Evolutionary conservation across 768 basidiomycete species (phyloP), one percentile per base, ranked within the genome.

Genomic region (Boletus bicolor): DNA sequence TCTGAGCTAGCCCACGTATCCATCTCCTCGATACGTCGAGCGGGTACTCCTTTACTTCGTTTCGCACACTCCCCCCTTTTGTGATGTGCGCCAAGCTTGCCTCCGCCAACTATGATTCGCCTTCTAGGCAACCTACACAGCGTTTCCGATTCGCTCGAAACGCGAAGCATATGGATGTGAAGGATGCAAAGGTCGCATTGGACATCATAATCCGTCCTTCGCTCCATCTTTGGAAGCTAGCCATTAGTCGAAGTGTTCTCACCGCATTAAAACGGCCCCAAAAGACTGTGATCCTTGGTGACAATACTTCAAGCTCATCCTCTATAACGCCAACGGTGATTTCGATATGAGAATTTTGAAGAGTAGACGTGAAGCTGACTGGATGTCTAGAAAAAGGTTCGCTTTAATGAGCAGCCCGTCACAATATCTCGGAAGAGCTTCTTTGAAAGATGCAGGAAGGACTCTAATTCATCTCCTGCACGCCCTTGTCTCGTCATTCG

Each of bases 401-500:
- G 70, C 51, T 70, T 70, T 14, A 28, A 68, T 49, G 64, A 66
- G 14, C 60, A 50, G 12, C 70, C 69, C n/a, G 38, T 64, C 19
- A 60, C 65, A 36, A 64, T 68, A 36, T 57, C 62, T 9, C 58
- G 55, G 7, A 66, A 17, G 28, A 7, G 52, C 21, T 62, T 68
- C 44, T 58, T 70, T 5, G 61, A 52, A 7, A 57, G 55, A 34
- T 57, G 38, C 19, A 61, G 49, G 21, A 58, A 45, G 21, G 53
- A 60, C 32, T 55, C 54, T 21, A 15, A 4, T 28, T 51, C 57
- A 30, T 61, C 64, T 44, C 64, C 60, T 48, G 38, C 52, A 28
- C 70, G 70, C 1, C 64, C 70, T n/a, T 70, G 69, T 54, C 68
- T 70, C 5, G 49, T 69, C 10, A 35, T 61, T 21, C 62, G 68